Base-by-base conservation (phyloP, 305 asterid genomes). In the Solanum hybrid region DNA sequence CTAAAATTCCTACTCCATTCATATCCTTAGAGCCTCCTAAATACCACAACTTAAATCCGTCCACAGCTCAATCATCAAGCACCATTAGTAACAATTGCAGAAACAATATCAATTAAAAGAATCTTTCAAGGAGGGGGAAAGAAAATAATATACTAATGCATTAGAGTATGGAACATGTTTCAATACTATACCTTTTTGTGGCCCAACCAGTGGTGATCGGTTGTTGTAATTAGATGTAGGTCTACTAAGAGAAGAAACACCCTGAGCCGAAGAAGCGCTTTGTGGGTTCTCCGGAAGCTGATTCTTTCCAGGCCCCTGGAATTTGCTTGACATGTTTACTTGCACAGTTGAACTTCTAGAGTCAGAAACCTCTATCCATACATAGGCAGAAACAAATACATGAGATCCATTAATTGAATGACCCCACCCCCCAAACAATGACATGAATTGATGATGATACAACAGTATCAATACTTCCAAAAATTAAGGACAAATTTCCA, bases 211-310 rank as follows among this genome's bases (percentile, higher is more conserved):
- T 91, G 93, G 98, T 79, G 96, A 91, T 71, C 94, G 92, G 91
- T 92, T 95, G 93, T 91, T 94, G 92, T 93, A 95, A 88, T 92
- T 95, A 76, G 97, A 95, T 15, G 98, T 92, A 88, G 98, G 97
- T 92, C 96, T 91, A 92, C 91, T 89, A 84, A 93, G 88, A 92
- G 96, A 90, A 85, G 88, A n/a, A 85, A 13, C 56, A 89, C 94
- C 88, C 60, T 90, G 92, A 87, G 91, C 92, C 88, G 89, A 88
- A 88, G 97, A 89, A 79, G 92, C 87, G 89, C 89, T 86, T 82
- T 90, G 97, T 45, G 88, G 89, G 90, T 94, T 60, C 89, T 95
- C 98, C 32, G 88, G 86, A 79, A 76, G 94, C 89, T 91, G 93
- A 93, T 91, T 93, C 93, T 94, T 94, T 88, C 92, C 97, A 81